Base-by-base conservation (phyloP, 805 yeast species). In the Sugiyamaella valdiviana region DNA sequence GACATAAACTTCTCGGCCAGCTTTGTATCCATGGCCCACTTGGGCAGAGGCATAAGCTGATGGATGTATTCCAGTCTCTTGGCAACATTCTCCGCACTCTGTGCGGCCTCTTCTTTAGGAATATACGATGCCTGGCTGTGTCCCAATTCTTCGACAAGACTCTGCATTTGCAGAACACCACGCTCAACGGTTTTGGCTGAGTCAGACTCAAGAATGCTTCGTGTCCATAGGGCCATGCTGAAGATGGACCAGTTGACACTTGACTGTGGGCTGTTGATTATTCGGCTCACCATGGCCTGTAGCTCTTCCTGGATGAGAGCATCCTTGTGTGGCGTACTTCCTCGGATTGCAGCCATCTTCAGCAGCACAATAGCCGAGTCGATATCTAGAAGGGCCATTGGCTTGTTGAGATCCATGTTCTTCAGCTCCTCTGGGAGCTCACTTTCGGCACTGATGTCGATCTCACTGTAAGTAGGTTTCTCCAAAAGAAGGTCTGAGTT, bases 151-250 rank as follows among this genome's bases (percentile, higher is more conserved):
- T 89, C 96, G 22, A 90, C 93, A 39, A 93, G 70, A 2, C 95
- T 82, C 47, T 90, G 91, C 83, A 93, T 82, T 66, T 93, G 99
- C 45, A 93, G 71, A 3, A 90, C 81, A 44, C 98, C 98, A 63
- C 99, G 77, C 67, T 93, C 98, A 20, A 91, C 83, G 1, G 97
- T 91, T 62, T 85, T 82, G 1, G 95, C 80, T 55, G 80, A 82
- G 44, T 75, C 74, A 0, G 95, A 78, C 63, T 93, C 99, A 35
- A 90, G 70, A 17, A 85, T 58, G 6, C 96, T 87, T 63, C 98
- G 78, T 60, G 83, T 85, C 96, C 97, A 93, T 39, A 93, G 69
- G 0, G 95, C 85, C 53, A 90, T 74, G 1, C 90, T 79, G 59
- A 82, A 88, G 2, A 91, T 64, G 1, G 85, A 67, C 89, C 96